Percentiles rank a stretch among this genome's conserved stretches.
Conservation (phyloP, 108 stramenopile genomes). For the Mayamaea pseudoterrestris region DNA sequence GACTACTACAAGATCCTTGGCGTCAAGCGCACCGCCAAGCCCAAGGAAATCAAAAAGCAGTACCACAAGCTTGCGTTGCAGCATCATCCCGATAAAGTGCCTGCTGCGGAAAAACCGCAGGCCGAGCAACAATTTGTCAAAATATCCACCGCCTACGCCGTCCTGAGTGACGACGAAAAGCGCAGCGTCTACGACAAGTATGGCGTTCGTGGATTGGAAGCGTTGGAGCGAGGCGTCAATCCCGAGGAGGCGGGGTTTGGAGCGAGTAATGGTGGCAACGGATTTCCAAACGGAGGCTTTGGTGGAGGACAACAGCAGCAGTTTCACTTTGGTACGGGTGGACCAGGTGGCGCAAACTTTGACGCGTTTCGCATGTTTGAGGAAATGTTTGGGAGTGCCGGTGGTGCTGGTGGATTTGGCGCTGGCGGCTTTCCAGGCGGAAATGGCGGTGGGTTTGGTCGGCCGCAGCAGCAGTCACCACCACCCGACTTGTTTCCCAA, state of each 20-base stretch:
- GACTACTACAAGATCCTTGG: constrained; percentile 79
- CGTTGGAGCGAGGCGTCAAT: constrained; percentile 51
- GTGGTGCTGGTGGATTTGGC: constrained; percentile 23
- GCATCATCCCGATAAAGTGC: constrained; percentile 71
- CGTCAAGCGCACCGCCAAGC: constrained; percentile 46
- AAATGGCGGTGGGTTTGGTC: constrained; percentile 5
- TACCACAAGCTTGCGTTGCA: constrained; percentile 64
- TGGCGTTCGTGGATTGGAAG: constrained; percentile 68
- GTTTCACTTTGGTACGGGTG: constrained; percentile 8
- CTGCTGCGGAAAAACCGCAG: constrained; percentile 33
- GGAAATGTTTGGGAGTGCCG: constrained; percentile 39
- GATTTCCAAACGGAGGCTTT: constrained; percentile 12
- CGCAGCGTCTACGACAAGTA: constrained; percentile 73
- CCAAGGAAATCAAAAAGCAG: constrained; percentile 71
- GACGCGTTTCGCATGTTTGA: constrained; percentile 49
- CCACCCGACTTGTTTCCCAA: constrained; percentile 43
- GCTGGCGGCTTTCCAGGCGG: constrained; percentile 11
- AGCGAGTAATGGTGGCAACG: constrained; percentile 24
- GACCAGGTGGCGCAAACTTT: constrained; percentile 13
- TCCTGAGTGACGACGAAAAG: constrained; percentile 72
- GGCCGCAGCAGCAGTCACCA: constrained; percentile 9
- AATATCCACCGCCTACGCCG: constrained; percentile 59
- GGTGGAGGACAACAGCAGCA: constrained; percentile 11
- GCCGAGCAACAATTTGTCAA: constrained; percentile 60
- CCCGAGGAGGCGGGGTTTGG: constrained; percentile 53